A percentile compares a stretch with the other conserved stretches of the same genome.
phyloP scores from a whole-genome alignment of 2,329 filamentous ascomycete species.

The Colletotrichum cereale region DNA sequence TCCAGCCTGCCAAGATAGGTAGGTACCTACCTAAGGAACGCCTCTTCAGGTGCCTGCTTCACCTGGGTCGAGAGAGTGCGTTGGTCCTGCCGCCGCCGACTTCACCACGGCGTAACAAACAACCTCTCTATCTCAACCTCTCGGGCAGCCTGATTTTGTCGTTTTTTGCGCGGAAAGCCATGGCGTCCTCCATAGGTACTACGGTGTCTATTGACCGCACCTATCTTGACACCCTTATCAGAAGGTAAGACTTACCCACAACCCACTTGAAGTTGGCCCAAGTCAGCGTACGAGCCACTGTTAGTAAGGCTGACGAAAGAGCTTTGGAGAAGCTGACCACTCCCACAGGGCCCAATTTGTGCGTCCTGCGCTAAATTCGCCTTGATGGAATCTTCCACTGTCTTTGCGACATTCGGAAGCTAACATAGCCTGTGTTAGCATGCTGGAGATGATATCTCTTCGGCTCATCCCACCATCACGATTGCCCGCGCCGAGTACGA shows the following conservation, averaged over 20 bases:
- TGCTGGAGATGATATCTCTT: conserved; percentile 38
- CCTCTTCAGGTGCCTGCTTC: conserved; percentile 7
- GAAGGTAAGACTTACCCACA: conserved; percentile 62
- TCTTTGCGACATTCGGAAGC: not conserved
- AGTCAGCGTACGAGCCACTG: not conserved
- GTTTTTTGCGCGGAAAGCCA: conserved; percentile 31
- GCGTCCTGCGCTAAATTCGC: conserved; percentile 35
- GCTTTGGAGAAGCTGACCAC: conserved; percentile 17
- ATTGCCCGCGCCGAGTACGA: conserved; percentile 74
- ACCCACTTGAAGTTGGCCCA: conserved; percentile 2
- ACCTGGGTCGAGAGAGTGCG: not conserved
- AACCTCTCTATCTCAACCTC: conserved; percentile 10
- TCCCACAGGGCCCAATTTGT: conserved; percentile 47
- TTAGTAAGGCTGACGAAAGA: not conserved
- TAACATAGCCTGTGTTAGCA: conserved; percentile 32
- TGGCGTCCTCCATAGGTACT: conserved; percentile 43
- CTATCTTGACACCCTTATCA: conserved; percentile 72
- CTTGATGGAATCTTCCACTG: not conserved
- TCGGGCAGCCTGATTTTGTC: not conserved
- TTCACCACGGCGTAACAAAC: conserved; percentile 7
- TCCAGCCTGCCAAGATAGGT: not conserved
- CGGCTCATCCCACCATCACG: conserved; percentile 57
- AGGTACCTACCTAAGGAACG: not conserved
- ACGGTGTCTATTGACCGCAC: conserved; percentile 63
- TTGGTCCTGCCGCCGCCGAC: not conserved